phyloP scores from a whole-genome alignment of 257 asterid species.

The Prunella vulgaris region DNA sequence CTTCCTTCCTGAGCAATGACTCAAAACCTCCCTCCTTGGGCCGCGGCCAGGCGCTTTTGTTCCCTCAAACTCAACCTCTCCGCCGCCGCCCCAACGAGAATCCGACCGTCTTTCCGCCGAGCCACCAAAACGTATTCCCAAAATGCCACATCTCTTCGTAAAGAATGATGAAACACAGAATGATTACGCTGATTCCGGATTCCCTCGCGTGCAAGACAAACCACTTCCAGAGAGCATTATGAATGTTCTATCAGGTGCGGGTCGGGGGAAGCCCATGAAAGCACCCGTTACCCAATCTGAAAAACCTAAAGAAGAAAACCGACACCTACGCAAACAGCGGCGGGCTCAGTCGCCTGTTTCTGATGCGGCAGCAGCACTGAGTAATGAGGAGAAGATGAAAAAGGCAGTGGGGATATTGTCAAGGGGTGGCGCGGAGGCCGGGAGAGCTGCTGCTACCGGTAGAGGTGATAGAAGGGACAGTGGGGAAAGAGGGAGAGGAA shows the following conservation, averaged over 20 bases:
- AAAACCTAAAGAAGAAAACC: conserved; percentile 42
- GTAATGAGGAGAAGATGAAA: conserved; percentile 48
- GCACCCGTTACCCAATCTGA: conserved; percentile 19
- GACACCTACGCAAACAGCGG: conserved; percentile 41
- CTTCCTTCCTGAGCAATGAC: conserved; percentile 34
- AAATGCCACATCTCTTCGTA: conserved; percentile 21
- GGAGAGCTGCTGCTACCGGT: conserved; percentile 20
- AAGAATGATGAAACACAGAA: conserved; percentile 21
- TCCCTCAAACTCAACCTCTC: conserved; percentile 18
- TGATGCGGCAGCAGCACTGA: conserved; percentile 21
- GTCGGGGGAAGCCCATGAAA: conserved; percentile 60
- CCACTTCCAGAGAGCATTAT: conserved; percentile 26
- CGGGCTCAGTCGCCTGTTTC: conserved; percentile 13
- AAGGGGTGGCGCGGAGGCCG: conserved; percentile 25
- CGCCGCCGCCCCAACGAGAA: conserved; percentile 21
- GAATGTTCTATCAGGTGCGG: conserved; percentile 42
- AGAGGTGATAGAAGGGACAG: conserved; percentile 29
- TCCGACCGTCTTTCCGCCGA: background rate
- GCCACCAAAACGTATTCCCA: conserved; percentile 19
- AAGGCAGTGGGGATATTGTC: conserved; percentile 53
- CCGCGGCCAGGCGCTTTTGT: conserved; percentile 46
- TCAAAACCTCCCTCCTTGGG: conserved; percentile 29
- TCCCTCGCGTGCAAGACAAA: background rate
- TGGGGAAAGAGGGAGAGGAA: conserved; percentile 23
- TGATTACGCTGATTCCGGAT: conserved; percentile 18